Base-by-base conservation (phyloP, 495 filamentous ascomycete genomes). In the Pseudotulostoma volvatum region DNA sequence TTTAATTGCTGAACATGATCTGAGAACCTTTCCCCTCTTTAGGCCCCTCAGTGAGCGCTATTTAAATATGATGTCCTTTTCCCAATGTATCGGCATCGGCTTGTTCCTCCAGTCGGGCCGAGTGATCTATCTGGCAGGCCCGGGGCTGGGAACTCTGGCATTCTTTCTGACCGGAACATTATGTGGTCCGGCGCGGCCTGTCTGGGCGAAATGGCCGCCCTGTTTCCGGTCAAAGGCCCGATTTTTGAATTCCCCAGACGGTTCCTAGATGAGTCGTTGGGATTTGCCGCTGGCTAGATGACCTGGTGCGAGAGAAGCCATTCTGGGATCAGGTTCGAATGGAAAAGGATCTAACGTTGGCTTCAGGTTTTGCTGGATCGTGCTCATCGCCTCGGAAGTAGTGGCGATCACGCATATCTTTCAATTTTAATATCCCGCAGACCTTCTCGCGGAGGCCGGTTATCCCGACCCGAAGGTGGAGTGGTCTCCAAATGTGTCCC, bases 211-310 rank as follows among this genome's bases (percentile, higher is more conserved):
- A 68, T 70, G 65, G 66, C 65, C 7, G 61, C 64, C 7, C 44
- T 68, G 23, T 61, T 70, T 48, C 65, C 65, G 9, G 64, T 70
- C 32, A 67, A 64, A 40, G 64, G 61, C 19, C 59, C 64, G 3
- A 53, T 68, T 1, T 62, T 67, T 51, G 65, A 68, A 42, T 68
- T 68, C 44, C 54, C 65, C 1, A 51, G 64, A 4, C 55, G 64
- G 2, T 68, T 65, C 42, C 42, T 70, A 7, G 62, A 66, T 40
- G 47, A 53, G 25, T 58, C 59, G 13, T 51, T 70, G 33, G 66
- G 66, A 4, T 68, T 63, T 52, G 63, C 62, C 3, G 56, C 61
- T 14, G 66, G 66, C 1, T 70, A 64, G 66, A 62, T 68, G 34
- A 56, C 59, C 18, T 70, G 66, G 66, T 66, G 31, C 32, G 55